A percentile compares a stretch with the other conserved stretches of the same genome.
Conservation (phyloP, 768 basidiomycete genomes). For the Sporobolomyces phaffii region DNA sequence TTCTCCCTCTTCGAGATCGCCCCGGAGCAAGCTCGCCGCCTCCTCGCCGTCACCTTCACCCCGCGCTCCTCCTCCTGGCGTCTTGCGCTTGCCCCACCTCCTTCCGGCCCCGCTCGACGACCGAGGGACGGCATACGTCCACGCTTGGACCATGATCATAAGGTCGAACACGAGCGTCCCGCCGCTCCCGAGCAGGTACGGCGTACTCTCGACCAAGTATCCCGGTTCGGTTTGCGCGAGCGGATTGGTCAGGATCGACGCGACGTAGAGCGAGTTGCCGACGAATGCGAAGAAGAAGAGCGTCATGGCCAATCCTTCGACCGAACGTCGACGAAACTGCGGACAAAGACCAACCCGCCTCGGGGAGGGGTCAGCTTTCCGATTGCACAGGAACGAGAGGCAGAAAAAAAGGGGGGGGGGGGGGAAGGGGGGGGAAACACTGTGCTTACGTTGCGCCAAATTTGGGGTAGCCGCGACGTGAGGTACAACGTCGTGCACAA, state of each 20-base stretch:
- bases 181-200: constrained; percentile 79
- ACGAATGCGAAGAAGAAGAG: constrained; percentile 89
- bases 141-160: constrained; percentile 83
- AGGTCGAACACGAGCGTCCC: constrained; percentile 92
- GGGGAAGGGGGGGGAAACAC: constrained; percentile 39
- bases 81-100: too few species aligned
- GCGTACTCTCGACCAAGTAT: constrained; percentile 39
- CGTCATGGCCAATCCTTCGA: constrained; percentile 81
- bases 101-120: too few species aligned
- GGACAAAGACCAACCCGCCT: background rate
- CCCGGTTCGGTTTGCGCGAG: constrained; percentile 45
- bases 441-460: constrained; percentile 88
- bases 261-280: constrained; percentile 82
- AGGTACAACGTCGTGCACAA: constrained; percentile 85
- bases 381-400: background rate
- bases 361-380: too few species aligned
- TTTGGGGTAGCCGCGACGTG: constrained; percentile 89
- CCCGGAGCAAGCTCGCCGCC: background rate
- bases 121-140: too few species aligned
- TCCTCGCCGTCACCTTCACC: too few species aligned
- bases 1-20: background rate
- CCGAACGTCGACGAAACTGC: constrained; percentile 41
- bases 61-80: too few species aligned
- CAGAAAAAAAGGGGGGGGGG: background rate
- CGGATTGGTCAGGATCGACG: constrained; percentile 59